Evolutionary conservation across 306 rosid genomes (phyloP).

Genomic region (Aeschynomene evenia): DNA sequence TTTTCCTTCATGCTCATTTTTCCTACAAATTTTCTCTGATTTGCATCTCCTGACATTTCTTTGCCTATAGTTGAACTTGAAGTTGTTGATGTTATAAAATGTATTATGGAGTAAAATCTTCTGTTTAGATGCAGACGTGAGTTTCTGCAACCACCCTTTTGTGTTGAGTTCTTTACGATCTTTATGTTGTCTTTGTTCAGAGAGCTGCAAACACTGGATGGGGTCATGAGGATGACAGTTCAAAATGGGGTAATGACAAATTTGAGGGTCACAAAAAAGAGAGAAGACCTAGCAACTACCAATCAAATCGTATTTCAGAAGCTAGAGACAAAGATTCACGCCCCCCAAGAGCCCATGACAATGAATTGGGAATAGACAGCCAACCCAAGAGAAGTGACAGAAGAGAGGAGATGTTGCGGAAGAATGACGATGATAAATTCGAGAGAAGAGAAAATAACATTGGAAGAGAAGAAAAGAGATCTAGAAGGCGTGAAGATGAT

Average conservation of each 20-base stretch:
- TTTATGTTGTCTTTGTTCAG: conserved; percentile 42
- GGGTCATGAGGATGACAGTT: conserved; percentile 58
- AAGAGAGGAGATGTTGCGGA: conserved; percentile 37
- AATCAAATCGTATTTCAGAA: conserved; percentile 34
- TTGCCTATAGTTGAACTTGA: conserved; percentile 13
- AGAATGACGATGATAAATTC: conserved; percentile 29
- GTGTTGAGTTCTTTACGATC: conserved; percentile 19
- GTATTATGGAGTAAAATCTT: neutral
- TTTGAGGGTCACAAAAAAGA: conserved; percentile 58
- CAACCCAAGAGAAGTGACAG: conserved; percentile 40
- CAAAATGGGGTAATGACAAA: conserved; percentile 69
- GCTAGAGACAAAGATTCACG: conserved; percentile 36
- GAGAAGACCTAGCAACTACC: conserved; percentile 34
- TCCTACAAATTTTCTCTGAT: neutral
- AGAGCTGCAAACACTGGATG: conserved; percentile 97
- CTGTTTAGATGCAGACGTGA: neutral
- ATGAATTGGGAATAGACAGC: conserved; percentile 33
- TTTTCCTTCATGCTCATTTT: neutral
- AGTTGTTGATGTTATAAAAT: neutral
- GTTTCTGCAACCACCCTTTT: neutral
- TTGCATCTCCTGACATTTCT: conserved; percentile 1
- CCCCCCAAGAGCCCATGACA: conserved; percentile 35
- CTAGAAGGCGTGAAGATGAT: conserved; percentile 36
- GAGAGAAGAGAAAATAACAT: conserved; percentile 44
- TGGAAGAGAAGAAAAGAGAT: conserved; percentile 50